Evolutionary conservation across 2,329 filamentous ascomycete genomes (phyloP).

Genomic region (Lasiodiplodia hormozganensis): DNA sequence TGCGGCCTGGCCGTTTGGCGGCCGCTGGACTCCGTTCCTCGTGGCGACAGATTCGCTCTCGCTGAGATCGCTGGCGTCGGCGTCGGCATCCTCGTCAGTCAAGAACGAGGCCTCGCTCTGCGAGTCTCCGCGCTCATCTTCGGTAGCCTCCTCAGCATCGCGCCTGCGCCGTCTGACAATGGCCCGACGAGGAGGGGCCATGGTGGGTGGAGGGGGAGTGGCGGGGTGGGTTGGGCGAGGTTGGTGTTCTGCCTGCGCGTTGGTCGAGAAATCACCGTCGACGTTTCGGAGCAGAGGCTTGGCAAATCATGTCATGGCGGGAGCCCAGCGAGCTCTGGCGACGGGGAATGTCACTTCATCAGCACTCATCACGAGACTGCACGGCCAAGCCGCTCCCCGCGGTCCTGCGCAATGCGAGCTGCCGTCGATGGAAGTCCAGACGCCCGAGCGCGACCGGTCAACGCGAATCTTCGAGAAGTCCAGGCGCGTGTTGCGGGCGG

Average conservation of each 20-base stretch:
- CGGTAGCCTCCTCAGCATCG: conserved; percentile 54
- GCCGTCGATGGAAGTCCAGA: not conserved
- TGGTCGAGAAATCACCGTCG: conserved; percentile 28
- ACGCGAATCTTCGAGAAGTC: conserved; percentile 26
- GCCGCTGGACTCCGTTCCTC: conserved; percentile 33
- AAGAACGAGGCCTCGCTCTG: conserved; percentile 66
- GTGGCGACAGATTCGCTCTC: conserved; percentile 52
- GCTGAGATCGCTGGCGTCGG: conserved; percentile 65
- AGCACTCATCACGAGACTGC: conserved; percentile 21
- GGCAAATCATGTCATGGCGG: conserved; percentile 29
- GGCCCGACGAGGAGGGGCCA: conserved; percentile 46
- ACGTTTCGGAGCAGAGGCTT: conserved; percentile 28
- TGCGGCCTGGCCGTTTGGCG: conserved; percentile 41
- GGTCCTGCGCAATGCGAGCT: conserved; percentile 4
- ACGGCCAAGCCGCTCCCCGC: conserved; percentile 17
- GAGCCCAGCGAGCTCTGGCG: conserved; percentile 18
- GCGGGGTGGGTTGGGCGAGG: conserved; percentile 27
- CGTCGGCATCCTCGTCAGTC: conserved; percentile 65
- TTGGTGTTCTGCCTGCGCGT: conserved; percentile 27
- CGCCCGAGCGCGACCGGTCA: conserved; percentile 21
- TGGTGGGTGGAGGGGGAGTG: conserved; percentile 34
- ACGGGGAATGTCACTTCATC: conserved; percentile 24
- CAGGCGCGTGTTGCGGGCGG: conserved; percentile 19
- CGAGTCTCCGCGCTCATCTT: conserved; percentile 60
- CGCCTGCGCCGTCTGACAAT: conserved; percentile 47